Evolutionary conservation across 495 filamentous ascomycete species (phyloP), one percentile per base, ranked within the genome.

Genomic region (Aspergillus hancockii): DNA sequence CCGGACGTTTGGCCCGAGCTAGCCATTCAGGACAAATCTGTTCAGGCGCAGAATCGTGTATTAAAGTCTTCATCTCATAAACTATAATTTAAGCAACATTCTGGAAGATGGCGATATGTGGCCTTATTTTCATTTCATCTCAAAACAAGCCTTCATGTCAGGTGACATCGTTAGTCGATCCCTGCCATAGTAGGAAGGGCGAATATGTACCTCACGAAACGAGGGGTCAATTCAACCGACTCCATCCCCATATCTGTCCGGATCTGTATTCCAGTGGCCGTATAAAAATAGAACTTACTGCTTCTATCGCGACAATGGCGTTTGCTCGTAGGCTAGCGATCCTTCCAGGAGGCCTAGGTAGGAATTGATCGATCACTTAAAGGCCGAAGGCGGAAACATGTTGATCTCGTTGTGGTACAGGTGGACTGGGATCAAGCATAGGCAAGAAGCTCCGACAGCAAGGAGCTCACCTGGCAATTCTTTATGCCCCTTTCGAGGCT

Each of bases 401-500:
- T 40, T 62, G 52, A 62, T 30, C 25, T 47, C 28, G 23, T 28
- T 28, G 2, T 19, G 14, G 30, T 16, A 19, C 49, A 77, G 74
- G 74, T 25, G 75, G 75, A 5, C 66, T 77, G 4, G 75, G 75
- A 18, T 67, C 75, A 22, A 71, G 67, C 60, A 77, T 75, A 10
- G 75, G 73, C 60, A 61, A 72, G 32, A 75, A 75, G 49, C 58
- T 77, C 14, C 55, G 66, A 23, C 58, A 73, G 21, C 69, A 75
- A 63, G 73, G 75, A 5, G 73, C 73, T 14, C 68, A 60, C 5
- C 60, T 77, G 2, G 75, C 73, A 30, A 74, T 77, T 40, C 68
- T 77, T 13, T 77, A 77, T 36, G 75, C 75, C 1, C 73, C 75
- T 2, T 77, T 77, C 52, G 75, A 77, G 54, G 67, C 73, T 10